Conservation (phyloP, 257 asterid species). For the Osmanthus fragrans region DNA sequence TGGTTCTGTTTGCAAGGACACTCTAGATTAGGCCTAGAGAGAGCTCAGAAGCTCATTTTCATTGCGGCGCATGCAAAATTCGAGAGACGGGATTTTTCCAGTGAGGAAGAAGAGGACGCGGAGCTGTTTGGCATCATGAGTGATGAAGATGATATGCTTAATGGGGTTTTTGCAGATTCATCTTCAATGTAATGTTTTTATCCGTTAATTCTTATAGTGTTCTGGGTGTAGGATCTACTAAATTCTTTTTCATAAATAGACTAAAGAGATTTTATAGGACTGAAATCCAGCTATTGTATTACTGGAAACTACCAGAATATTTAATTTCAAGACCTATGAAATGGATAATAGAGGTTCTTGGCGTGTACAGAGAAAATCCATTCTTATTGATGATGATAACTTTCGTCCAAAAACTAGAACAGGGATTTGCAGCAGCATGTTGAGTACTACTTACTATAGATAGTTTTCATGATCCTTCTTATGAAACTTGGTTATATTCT, state of each 20-base stretch:
- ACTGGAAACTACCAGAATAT: constrained; percentile 23
- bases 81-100: constrained; percentile 48
- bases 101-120: constrained; percentile 60
- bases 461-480: constrained; percentile 5
- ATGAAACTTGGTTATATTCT: background rate
- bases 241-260: constrained; percentile 21
- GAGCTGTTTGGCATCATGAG: constrained; percentile 49
- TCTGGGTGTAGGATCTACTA: constrained; percentile 44
- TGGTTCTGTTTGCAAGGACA: constrained; percentile 48
- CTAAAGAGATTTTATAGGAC: constrained; percentile 26
- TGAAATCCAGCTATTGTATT: constrained; percentile 26
- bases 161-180: constrained; percentile 66
- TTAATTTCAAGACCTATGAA: constrained; percentile 30
- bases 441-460: constrained; percentile 8
- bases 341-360: constrained; percentile 34
- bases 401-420: constrained; percentile 24
- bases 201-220: constrained; percentile 37
- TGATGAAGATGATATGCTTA: constrained; percentile 61
- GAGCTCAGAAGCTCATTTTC: constrained; percentile 69
- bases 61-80: constrained; percentile 76
- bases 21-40: constrained; percentile 51
- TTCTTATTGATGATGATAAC: constrained; percentile 30
- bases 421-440: constrained; percentile 24
- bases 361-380: constrained; percentile 33
- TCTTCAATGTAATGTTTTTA: constrained; percentile 50